phyloP scores from a whole-genome alignment of 352 stramenopile species.

The Paralagenidium karlingii region DNA sequence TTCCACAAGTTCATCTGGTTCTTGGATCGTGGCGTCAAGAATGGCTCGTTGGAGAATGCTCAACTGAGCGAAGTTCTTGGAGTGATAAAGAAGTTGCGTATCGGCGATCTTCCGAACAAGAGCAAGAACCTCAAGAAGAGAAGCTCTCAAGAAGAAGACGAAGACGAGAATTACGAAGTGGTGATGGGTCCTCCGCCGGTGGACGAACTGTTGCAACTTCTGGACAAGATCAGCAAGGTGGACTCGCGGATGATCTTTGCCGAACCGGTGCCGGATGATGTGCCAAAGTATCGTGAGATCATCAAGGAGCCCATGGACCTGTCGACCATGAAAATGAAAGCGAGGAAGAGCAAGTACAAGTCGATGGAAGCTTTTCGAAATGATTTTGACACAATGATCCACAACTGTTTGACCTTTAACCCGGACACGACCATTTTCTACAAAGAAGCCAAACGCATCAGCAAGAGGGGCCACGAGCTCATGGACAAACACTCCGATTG shows the following conservation, averaged over 20 bases:
- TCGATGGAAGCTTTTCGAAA: constrained; percentile 60
- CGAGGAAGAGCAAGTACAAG: constrained; percentile 70
- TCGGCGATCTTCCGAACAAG: constrained; percentile 34
- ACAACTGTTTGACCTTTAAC: constrained; percentile 82
- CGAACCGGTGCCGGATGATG: constrained; percentile 71
- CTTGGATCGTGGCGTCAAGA: constrained; percentile 67
- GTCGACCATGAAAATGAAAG: constrained; percentile 71
- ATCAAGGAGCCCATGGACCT: constrained; percentile 82
- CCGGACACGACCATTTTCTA: constrained; percentile 79
- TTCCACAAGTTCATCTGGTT: constrained; percentile 87
- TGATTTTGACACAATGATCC: constrained; percentile 81
- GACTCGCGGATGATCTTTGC: constrained; percentile 74
- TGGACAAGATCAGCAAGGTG: constrained; percentile 73
- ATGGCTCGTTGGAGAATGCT: constrained; percentile 28
- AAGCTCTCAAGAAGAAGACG: constrained; percentile 22
- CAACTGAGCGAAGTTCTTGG: constrained; percentile 62
- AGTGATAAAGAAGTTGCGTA: constrained; percentile 55
- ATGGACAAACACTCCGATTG: constrained; percentile 52
- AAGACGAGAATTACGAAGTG: constrained; percentile 75
- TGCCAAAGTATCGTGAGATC: constrained; percentile 72
- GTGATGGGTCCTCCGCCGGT: constrained; percentile 61
- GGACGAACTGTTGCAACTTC: constrained; percentile 43
- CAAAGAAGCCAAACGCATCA: constrained; percentile 77
- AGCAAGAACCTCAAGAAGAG: constrained; percentile 79
- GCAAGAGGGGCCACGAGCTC: constrained; percentile 67